phyloP scores from a whole-genome alignment of 306 rosid species.

The Quercus mongolica region DNA sequence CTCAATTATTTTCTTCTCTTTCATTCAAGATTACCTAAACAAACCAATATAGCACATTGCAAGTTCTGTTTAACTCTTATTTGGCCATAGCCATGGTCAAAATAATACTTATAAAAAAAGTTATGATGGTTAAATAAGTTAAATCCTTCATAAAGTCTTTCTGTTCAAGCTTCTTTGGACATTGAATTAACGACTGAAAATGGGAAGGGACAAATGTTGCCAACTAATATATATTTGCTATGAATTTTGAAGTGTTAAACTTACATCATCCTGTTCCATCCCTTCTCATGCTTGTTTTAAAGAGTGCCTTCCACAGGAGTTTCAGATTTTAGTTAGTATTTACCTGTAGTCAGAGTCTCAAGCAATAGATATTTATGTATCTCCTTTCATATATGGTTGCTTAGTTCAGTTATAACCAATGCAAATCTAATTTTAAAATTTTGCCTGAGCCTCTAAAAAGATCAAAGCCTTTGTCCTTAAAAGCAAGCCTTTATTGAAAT shows the following conservation, averaged over 20 bases:
- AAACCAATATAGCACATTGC: neutral
- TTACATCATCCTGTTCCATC: no score
- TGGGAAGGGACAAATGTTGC: neutral
- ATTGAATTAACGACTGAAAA: neutral
- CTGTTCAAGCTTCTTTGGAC: neutral
- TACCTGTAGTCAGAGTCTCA: no score
- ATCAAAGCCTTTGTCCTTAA: neutral
- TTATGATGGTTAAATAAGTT: neutral
- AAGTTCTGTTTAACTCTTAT: neutral
- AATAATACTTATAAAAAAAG: neutral
- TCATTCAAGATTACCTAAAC: neutral
- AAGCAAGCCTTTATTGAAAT: neutral
- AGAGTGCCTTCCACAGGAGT: no score
- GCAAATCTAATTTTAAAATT: no score
- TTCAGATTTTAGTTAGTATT: no score
- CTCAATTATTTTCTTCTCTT: neutral
- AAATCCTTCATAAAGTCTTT: neutral
- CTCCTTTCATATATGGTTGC: no score
- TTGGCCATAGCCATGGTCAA: neutral
- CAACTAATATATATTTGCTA: neutral
- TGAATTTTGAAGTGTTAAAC: no score
- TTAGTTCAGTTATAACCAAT: no score
- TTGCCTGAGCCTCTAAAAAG: neutral
- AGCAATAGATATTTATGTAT: no score
- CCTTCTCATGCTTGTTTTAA: no score